Conservation (phyloP, 352 stramenopile species). For the Pythium aristosporum region DNA sequence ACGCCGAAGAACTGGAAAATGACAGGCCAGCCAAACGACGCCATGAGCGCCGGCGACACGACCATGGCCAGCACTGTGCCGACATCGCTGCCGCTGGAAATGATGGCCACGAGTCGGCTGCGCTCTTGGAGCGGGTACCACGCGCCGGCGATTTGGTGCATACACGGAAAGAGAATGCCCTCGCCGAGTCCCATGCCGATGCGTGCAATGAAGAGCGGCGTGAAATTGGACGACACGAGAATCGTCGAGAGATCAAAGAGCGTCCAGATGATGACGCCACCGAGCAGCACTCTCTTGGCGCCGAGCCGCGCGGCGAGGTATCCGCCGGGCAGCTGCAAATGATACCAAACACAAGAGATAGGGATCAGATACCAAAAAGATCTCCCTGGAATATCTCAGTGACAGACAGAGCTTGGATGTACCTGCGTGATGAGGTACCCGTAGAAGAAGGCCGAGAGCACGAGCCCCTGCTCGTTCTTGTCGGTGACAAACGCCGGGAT, state of each 20-base stretch:
- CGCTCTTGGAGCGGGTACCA: constrained; percentile 84
- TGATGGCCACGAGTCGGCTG: constrained; percentile 74
- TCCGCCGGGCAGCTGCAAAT: constrained; percentile 67
- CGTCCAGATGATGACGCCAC: constrained; percentile 80
- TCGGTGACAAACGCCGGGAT: constrained; percentile 70
- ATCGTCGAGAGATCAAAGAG: constrained; percentile 84
- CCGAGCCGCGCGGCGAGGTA: constrained; percentile 69
- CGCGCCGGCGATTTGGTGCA: constrained; percentile 83
- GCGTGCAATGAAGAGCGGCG: constrained; percentile 72
- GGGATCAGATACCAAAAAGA: too few relatives aligned
- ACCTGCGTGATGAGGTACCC: constrained; percentile 87
- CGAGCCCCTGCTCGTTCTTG: constrained; percentile 77
- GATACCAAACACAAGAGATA: neutral
- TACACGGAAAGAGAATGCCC: constrained; percentile 86
- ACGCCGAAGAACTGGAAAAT: constrained; percentile 81
- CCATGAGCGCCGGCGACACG: constrained; percentile 72
- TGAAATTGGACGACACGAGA: constrained; percentile 52
- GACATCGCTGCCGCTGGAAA: constrained; percentile 78
- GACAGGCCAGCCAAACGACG: constrained; percentile 53
- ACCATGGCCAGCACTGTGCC: constrained; percentile 80
- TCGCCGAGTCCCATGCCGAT: constrained; percentile 83
- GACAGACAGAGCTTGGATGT: neutral
- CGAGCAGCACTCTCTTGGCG: constrained; percentile 72
- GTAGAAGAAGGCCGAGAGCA: constrained; percentile 87
- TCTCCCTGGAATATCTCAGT: neutral